Base-by-base conservation (phyloP, 306 rosid genomes). In the Pyrus communis region DNA sequence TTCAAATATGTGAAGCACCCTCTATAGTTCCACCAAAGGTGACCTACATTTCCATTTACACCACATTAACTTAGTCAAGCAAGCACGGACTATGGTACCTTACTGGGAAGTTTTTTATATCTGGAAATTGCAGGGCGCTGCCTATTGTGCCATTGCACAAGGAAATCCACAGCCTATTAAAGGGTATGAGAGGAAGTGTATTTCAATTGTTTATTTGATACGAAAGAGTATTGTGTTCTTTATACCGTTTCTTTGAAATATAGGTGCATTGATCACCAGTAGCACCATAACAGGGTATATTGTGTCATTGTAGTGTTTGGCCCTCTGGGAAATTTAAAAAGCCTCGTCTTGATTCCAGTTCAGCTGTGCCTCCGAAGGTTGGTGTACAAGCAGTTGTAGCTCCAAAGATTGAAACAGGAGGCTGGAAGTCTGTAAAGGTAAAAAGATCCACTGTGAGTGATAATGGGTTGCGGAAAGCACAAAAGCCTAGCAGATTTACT, bases 341-440 rank as follows among this genome's bases (percentile, higher is more conserved):
- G 58, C n/a, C 63, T 84, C 77, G 71, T 77, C 84, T 81, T 82
- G 40, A 77, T 82, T 85, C 45, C 88, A 88, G 93, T 67, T 84
- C 83, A 33, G 71, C 81, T 40, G 80, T 77, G 81, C 77, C 75
- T 83, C 83, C 79, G 45, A 83, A 77, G 75, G 68, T 31, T 55
- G 67, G 66, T 43, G 79, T 54, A 40, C 88, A 65, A 80, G 83
- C 86, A 55, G 70, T 67, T 75, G 77, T 62, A 79, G 79, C 79
- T 81, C 86, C 90, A 81, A 74, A 78, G 75, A 77, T 45, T 72
- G 93, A 83, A 84, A 75, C 62, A 7, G 93, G 88, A 74, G 85
- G 91, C 69, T 92, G 97, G 97, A 89, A 82, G 69, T 81, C 93
- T 17, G 91, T 86, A 27, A 95, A 89, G 85, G 82, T 11, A 35